Base-by-base conservation (phyloP, 2,329 filamentous ascomycete species). In the Raffaelea ambrosiae region DNA sequence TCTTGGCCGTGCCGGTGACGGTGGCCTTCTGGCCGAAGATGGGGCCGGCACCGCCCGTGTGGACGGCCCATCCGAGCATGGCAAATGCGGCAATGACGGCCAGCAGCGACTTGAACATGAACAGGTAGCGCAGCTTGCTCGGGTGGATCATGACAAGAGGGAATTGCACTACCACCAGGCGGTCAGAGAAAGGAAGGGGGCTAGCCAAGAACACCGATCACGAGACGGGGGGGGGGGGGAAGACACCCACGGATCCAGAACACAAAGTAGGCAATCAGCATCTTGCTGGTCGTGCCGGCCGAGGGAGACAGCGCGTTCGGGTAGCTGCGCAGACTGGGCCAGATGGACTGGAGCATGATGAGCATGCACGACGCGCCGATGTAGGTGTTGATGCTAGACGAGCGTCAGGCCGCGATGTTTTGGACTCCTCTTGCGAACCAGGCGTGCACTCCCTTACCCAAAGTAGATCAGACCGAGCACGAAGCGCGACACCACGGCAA, bases 61-160 rank as follows among this genome's bases (percentile, higher is more conserved):
- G 79, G 35, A 87, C 81, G 29, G 94, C 74, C 89, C 89, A 95
- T 58, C 88, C 84, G 63, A 95, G 45, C 35, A 55, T 42, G 18
- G 47, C 43, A 23, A 54, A 51, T 3, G 50, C 50, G 10, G 52
- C 50, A 4, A 49, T 20, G n/a, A 49, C 5, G 19, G 70, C 68
- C 38, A 68, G 49, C 22, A 67, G 56, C 14, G 64, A 66, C 53
- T 72, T 72, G 49, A 69, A 59, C 53, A 67, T 61, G 39, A 61
- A 61, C 22, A 58, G 46, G 43, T 52, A 58, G 4, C 56, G 51
- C 20, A 61, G 55, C 23, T 55, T 54, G 18, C 55, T 46, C 3
- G 58, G 49, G 19, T 57, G 57, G 47, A 61, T 57, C 43, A 61
- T 47, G 1, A 60, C 49, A 26, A 60, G 54, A 22, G 57, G 59